Base-by-base conservation (phyloP, 176 grass and related monocot species). In the Aegilops longissima region DNA sequence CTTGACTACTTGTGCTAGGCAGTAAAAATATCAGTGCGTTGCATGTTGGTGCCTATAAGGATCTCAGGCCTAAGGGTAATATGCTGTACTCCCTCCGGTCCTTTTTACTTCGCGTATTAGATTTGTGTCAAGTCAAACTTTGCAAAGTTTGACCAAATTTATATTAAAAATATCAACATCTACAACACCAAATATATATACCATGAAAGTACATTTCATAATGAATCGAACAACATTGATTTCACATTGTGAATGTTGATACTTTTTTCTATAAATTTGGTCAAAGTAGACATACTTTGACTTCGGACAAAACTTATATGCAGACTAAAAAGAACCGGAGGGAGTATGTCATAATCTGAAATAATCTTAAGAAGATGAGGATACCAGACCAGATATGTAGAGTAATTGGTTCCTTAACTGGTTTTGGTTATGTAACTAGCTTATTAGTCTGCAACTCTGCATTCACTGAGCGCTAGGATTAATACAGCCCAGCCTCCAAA, bases 261-360 rank as follows among this genome's bases (percentile, higher is more conserved):
- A 31, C 31, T 31, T 31, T 31, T 31, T 31, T 27, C 31, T 31
- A 31, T 31, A 31, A 31, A 3, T 31, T 31, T 31, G 31, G 31
- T 31, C 31, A 31, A 31, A 31, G 31, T 31, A 31, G 31, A 31
- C 31, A 31, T 31, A 31, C 31, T 31, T 31, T 31, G 31, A 31
- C 31, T 31, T 31, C 31, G 31, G 31, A 31, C 31, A 31, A 31
- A 31, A 31, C 31, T 31, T 27, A 27, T 27, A 27, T 27, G 27
- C 27, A 27, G 27, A 27, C 27, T 27, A 31, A 3, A 31, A 31
- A 31, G 31, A 3, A 31, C 31, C 31, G 3, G 31, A 31, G 31
- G 31, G 31, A 31, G 31, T 31, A 78, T 83, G 20, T n/a, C 77
- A 84, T 72, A 56, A 24, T 70, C 64, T 52, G 30, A 59, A 72